Evolutionary conservation across 1,284 basidiomycete genomes (phyloP).

Genomic region (Trichosporon ovoides): DNA sequence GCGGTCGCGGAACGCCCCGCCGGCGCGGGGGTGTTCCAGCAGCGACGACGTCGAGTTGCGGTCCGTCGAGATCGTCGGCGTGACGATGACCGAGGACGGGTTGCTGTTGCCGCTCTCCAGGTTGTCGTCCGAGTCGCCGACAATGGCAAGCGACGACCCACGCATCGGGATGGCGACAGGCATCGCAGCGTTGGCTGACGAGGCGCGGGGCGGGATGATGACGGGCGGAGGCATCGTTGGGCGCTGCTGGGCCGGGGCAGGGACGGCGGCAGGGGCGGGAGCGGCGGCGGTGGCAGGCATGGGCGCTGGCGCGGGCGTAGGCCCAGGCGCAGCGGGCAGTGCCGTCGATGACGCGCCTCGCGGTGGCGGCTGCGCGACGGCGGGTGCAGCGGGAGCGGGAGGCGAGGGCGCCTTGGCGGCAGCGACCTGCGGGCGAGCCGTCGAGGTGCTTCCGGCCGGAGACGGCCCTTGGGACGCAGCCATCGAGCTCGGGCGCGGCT

Average conservation of each 20-base stretch:
- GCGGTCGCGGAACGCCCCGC: conserved; percentile 12
- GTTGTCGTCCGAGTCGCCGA: background rate
- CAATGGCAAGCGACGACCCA: background rate
- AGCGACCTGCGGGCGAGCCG: background rate
- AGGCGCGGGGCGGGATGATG: conserved; percentile 17
- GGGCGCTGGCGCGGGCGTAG: background rate
- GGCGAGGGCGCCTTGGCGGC: background rate
- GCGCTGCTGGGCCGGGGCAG: background rate
- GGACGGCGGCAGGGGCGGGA: background rate
- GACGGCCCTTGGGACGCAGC: background rate
- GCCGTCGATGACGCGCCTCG: background rate
- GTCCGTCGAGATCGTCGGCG: conserved; percentile 18
- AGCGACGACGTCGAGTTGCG: conserved; percentile 15
- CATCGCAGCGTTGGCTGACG: conserved; percentile 9
- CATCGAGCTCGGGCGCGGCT: conserved; percentile 9
- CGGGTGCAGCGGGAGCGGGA: background rate
- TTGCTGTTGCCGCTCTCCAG: conserved; percentile 4
- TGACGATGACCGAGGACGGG: conserved; percentile 19
- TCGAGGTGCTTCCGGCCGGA: background rate
- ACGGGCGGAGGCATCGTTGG: conserved; percentile 13
- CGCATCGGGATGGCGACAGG: background rate
- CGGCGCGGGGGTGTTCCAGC: conserved; percentile 13
- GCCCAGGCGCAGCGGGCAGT: background rate
- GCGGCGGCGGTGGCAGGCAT: background rate
- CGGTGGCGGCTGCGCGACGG: background rate